Evolutionary conservation across 306 rosid genomes (phyloP).

Genomic region (Lathyrus aphaca): DNA sequence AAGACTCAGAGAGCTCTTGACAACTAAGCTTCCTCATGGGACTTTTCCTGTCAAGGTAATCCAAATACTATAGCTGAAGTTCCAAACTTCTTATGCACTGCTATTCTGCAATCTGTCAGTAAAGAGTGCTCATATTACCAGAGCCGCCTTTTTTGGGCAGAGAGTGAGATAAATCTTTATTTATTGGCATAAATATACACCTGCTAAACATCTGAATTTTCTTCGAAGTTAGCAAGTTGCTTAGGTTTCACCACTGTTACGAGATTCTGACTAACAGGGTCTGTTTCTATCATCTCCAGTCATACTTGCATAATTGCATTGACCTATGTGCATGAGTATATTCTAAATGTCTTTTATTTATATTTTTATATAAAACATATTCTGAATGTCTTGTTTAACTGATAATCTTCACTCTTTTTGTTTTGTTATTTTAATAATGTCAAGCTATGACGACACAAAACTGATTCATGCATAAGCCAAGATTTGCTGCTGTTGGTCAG

Average conservation of each 20-base stretch:
- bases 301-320: slow-evolving; percentile 8
- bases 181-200: neutral
- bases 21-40: slow-evolving; percentile 92
- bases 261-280: slow-evolving; percentile 24
- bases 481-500: slow-evolving; percentile 9
- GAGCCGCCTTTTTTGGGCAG: neutral
- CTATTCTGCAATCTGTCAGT: slow-evolving; percentile 21
- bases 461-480: slow-evolving; percentile 22
- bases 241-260: slow-evolving; percentile 24
- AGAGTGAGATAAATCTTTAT: neutral
- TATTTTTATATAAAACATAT: too few relatives aligned
- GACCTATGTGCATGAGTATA: slow-evolving; percentile 23
- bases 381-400: slow-evolving; percentile 11
- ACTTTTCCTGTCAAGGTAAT: slow-evolving; percentile 96
- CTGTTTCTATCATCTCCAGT: slow-evolving; percentile 18
- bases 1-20: slow-evolving; percentile 96
- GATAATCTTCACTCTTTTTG: slow-evolving; percentile 19
- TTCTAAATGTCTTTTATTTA: too few relatives aligned
- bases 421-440: slow-evolving; percentile 18
- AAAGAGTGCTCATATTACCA: slow-evolving; percentile 4
- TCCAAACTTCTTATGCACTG: slow-evolving; percentile 15
- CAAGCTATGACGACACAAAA: slow-evolving; percentile 3
- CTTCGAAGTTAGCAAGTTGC: slow-evolving; percentile 2
- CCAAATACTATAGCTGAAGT: slow-evolving; percentile 21
- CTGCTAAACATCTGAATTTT: slow-evolving; percentile 16